Base-by-base conservation (phyloP, 2,329 filamentous ascomycete genomes). In the Aspergillus brunneoviolaceus region DNA sequence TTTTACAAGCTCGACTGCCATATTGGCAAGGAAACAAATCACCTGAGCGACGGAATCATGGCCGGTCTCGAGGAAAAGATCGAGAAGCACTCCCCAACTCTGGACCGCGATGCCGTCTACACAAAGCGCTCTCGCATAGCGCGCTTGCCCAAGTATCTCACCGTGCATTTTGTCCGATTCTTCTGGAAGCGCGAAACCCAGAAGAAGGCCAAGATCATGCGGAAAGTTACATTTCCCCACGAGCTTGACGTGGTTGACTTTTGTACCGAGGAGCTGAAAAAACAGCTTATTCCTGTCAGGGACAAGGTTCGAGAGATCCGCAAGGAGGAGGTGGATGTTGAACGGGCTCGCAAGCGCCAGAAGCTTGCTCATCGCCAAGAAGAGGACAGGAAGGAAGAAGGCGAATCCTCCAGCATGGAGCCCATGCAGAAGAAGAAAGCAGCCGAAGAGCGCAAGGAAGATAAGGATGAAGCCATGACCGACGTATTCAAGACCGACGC, bases 201-300 rank as follows among this genome's bases (percentile, higher is more conserved):
- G 77, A 98, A 98, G 82, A 99, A 99, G 83, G 93, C 94, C 67
- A 99, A 99, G 84, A 99, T 99, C 69, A 94, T 99, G 91, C 91
- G 93, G 74, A 99, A 98, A 79, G 95, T 99, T 59, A 94, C 92
- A 0, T 99, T 99, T 74, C 94, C 94, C 6, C 88, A 91, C 54
- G 95, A 99, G 77, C 82, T 99, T 35, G 95, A 99, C 71, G 87
- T 91, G 45, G 88, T 96, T 23, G 95, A 99, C 74, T 97, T 96
- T 77, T 99, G 95, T 77, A 94, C 93, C 12, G 93, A 98, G 27
- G 89, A 95, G 56, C 82, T 99, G 63, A 89, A 87, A 75, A 88
- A 89, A 72, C 86, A 90, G 67, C 83, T 99, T 49, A 81, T 97
- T 51, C 96, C 95, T 1, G 89, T 99, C n/a, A 87, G 95, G 61